phyloP scores from a whole-genome alignment of 768 basidiomycete genomes.

The Trametes cinnabarina region DNA sequence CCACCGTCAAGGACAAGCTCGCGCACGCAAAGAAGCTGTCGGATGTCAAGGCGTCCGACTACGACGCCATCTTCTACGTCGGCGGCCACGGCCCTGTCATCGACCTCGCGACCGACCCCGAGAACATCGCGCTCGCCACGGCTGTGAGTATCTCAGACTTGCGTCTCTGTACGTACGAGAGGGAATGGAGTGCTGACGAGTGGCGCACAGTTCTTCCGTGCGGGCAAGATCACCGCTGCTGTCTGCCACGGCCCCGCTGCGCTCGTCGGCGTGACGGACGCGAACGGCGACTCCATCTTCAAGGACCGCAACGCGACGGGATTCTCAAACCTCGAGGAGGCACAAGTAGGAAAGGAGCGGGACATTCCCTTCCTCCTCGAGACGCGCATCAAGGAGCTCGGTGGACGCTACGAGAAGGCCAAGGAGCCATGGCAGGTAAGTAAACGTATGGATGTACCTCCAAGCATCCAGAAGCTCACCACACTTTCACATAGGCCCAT shows the following conservation, averaged over 20 bases:
- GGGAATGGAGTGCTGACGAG: background rate
- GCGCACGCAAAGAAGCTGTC: slow-evolving; percentile 57
- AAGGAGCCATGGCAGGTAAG: slow-evolving; percentile 54
- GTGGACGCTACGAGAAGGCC: slow-evolving; percentile 65
- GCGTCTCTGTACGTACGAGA: background rate
- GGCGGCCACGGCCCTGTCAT: slow-evolving; percentile 80
- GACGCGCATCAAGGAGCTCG: slow-evolving; percentile 56
- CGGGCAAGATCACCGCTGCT: slow-evolving; percentile 63
- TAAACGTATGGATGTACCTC: slow-evolving; percentile 15
- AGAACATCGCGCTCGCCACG: slow-evolving; percentile 56
- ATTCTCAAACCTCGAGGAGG: slow-evolving; percentile 74
- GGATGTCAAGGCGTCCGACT: slow-evolving; percentile 57
- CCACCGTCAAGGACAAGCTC: slow-evolving; percentile 48
- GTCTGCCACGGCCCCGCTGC: slow-evolving; percentile 85
- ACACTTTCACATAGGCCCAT: slow-evolving; percentile 30
- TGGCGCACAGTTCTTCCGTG: slow-evolving; percentile 56
- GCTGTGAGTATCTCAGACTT: slow-evolving; percentile 36
- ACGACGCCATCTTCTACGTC: slow-evolving; percentile 74
- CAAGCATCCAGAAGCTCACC: background rate
- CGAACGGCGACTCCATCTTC: slow-evolving; percentile 63
- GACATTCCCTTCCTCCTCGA: slow-evolving; percentile 71
- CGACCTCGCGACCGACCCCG: slow-evolving; percentile 59
- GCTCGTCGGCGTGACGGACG: slow-evolving; percentile 53
- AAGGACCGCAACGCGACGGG: slow-evolving; percentile 55
- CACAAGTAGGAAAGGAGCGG: slow-evolving; percentile 45